Conservation (phyloP, 805 yeast genomes). For the Saccharomycopsis babjevae region DNA sequence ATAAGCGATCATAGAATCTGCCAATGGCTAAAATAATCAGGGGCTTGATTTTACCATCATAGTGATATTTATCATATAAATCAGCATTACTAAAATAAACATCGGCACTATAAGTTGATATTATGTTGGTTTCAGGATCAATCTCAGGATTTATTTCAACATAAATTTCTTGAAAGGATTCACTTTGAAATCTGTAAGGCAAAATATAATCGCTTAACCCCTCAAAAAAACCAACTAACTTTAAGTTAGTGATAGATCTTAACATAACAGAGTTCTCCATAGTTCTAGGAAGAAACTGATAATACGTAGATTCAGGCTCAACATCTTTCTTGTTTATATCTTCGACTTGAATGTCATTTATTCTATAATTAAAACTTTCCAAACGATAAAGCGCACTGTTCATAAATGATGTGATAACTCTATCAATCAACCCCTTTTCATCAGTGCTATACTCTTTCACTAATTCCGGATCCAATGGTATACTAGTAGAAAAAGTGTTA, state of each 20-base stretch:
- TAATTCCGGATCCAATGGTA: constrained; percentile 11
- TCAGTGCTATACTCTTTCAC: background rate
- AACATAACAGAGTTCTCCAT: constrained; percentile 5
- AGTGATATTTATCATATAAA: constrained; percentile 8
- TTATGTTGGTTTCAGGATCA: constrained; percentile 7
- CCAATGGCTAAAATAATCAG: constrained; percentile 3
- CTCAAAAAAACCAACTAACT: constrained; percentile 1
- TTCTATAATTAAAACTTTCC: background rate
- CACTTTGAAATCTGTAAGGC: constrained; percentile 14
- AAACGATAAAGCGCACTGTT: constrained; percentile 3
- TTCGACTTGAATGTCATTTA: background rate
- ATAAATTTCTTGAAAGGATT: constrained; percentile 10
- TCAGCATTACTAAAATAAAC: constrained; percentile 15
- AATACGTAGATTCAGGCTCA: background rate
- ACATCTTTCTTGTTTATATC: background rate
- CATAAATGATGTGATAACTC: background rate
- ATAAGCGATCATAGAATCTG: constrained; percentile 9
- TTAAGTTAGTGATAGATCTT: constrained; percentile 1
- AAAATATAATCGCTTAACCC: constrained; percentile 9
- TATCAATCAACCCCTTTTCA: constrained; percentile 4
- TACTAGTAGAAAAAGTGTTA: constrained; percentile 7
- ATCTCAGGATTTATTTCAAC: constrained; percentile 17
- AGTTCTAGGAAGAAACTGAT: constrained; percentile 1
- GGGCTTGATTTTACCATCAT: constrained; percentile 19
- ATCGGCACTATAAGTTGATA: constrained; percentile 12